Conservation (phyloP, 768 basidiomycete genomes). For the Dentipellis sp. region DNA sequence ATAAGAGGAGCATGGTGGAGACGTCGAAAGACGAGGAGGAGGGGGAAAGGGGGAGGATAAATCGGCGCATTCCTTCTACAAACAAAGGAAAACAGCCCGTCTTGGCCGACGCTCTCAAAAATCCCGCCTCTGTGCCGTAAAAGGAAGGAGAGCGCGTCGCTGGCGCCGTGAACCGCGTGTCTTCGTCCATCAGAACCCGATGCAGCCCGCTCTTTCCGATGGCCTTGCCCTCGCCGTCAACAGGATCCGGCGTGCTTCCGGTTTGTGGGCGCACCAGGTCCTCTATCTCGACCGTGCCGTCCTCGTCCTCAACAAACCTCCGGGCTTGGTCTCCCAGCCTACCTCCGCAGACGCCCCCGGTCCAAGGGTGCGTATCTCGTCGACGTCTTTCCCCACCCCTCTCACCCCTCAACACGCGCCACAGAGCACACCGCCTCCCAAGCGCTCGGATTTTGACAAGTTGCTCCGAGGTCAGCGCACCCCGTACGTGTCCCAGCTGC, state of each 20-base stretch:
- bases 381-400: too few relatives aligned
- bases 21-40: neutral
- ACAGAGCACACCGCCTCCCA: too few relatives aligned
- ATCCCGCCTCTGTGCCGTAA: neutral
- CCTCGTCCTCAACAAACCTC: constrained; percentile 14
- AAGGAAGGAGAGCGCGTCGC: neutral
- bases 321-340: constrained; percentile 10
- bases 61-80: neutral
- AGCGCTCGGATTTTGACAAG: neutral
- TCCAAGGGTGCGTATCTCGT: too few relatives aligned
- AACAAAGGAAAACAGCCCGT: neutral
- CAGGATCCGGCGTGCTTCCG: neutral
- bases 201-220: neutral
- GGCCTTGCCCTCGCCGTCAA: neutral
- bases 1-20: neutral
- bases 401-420: too few relatives aligned
- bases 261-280: neutral
- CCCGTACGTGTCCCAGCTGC: neutral
- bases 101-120: neutral
- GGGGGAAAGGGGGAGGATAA: neutral
- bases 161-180: neutral
- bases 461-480: neutral
- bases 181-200: too few relatives aligned
- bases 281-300: constrained; percentile 12
- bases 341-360: too few relatives aligned